Evolutionary conservation across 2,329 filamentous ascomycete species (phyloP).

Genomic region (Diaporthe humulicola): DNA sequence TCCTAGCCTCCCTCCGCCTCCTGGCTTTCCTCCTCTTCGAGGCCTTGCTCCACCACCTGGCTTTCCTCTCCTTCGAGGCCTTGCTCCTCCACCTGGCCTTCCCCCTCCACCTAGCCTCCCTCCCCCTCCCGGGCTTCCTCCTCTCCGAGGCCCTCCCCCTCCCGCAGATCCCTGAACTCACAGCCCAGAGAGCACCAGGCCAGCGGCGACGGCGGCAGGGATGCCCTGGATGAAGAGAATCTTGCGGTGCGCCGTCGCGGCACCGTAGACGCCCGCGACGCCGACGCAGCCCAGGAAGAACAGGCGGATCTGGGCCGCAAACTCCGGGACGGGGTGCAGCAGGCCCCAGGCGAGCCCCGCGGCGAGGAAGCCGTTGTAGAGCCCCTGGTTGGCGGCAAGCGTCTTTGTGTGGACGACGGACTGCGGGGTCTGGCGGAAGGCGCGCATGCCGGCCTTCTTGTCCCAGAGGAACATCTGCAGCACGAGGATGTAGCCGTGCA

Average conservation of each 20-base stretch:
- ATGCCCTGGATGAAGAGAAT: constrained; percentile 60
- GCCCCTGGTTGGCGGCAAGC: constrained; percentile 64
- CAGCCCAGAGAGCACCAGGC: constrained; percentile 2
- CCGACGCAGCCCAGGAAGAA: constrained; percentile 62
- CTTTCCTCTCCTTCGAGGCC: no score
- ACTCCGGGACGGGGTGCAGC: constrained; percentile 57
- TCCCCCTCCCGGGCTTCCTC: no score
- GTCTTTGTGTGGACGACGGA: constrained; percentile 59
- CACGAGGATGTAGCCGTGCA: constrained; percentile 63
- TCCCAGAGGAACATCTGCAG: constrained; percentile 67
- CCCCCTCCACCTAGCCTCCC: background rate
- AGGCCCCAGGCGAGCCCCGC: constrained; percentile 62
- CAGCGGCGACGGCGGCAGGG: constrained; percentile 47
- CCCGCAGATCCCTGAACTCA: background rate
- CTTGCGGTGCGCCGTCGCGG: constrained; percentile 53
- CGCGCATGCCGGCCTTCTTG: constrained; percentile 57
- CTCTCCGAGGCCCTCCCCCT: no score
- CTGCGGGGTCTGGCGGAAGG: constrained; percentile 59
- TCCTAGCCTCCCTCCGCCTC: no score
- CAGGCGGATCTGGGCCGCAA: constrained; percentile 58
- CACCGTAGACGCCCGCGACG: constrained; percentile 61
- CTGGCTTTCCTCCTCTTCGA: no score
- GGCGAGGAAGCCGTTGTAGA: constrained; percentile 67
- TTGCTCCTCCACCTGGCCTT: background rate
- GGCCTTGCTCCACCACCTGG: no score